Conservation (phyloP, 345 rosid species). For the Eucalyptus pumila region DNA sequence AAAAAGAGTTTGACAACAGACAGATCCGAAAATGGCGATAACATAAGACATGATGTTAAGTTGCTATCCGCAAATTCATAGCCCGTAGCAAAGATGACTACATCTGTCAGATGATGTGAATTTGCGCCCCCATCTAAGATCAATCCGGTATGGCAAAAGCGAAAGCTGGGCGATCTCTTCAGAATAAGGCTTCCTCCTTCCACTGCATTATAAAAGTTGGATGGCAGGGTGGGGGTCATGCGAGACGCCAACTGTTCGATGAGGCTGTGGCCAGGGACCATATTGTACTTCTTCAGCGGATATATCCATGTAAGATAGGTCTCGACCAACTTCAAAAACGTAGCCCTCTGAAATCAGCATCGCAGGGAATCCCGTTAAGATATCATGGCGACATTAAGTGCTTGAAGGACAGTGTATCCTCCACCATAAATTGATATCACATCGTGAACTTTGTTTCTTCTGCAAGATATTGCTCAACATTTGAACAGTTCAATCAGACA, state of each 20-base stretch:
- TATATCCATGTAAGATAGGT: background rate
- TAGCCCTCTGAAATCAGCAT: slow-evolving; percentile 5
- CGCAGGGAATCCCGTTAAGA: background rate
- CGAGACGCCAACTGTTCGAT: slow-evolving; percentile 1
- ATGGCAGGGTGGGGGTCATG: slow-evolving; percentile 2
- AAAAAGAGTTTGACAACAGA: background rate
- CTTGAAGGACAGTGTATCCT: background rate
- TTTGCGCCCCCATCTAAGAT: background rate
- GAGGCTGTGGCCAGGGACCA: slow-evolving; percentile 8
- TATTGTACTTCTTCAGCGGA: slow-evolving; percentile 9
- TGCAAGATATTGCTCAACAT: background rate
- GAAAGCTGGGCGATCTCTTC: slow-evolving; percentile 1
- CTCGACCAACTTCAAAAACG: slow-evolving; percentile 2
- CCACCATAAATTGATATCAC: background rate
- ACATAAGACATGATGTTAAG: background rate
- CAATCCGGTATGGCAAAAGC: slow-evolving; percentile 8
- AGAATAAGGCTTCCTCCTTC: slow-evolving; percentile 13
- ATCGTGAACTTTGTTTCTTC: background rate
- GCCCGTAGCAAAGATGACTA: slow-evolving; percentile 24
- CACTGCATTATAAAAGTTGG: slow-evolving; percentile 6
- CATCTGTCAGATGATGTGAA: background rate
- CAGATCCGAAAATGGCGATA: background rate
- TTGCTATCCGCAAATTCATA: background rate
- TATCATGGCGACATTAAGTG: background rate
- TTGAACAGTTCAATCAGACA: background rate